Base-by-base conservation (phyloP, 192 early-diverging fungal species). In the Chytriomyces sp. region DNA sequence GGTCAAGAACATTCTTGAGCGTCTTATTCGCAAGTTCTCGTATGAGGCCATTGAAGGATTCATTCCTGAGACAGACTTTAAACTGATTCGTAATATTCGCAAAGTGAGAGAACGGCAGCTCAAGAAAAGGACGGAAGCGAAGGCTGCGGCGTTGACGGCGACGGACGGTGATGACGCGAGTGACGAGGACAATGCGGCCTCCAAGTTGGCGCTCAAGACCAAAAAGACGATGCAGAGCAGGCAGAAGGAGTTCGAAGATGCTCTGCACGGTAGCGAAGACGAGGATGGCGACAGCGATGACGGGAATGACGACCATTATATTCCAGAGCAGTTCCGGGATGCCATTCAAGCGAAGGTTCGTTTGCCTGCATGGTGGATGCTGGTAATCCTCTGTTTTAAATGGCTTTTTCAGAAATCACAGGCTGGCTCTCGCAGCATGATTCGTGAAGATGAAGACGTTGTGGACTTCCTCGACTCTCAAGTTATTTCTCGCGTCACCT, bases 391-490 rank as follows among this genome's bases (percentile, higher is more conserved):
- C 28, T 31, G 41, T 44, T 44, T 44, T 44, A 59, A 44, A 64
- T 41, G 54, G 37, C n/a, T n/a, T n/a, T n/a, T 10, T n/a, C 38
- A 59, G 54, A 65, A 64, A 52, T 19, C 39, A 22, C 39, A 31
- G 1, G 34, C 39, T 0, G 72, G 37, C 14, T 25, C 61, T 14
- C n/a, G 64, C 38, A 77, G 77, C 38, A 39, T 75, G 44, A 86
- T 87, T 65, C 70, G 76, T 12, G 86, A 86, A 70, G 83, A 72
- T n/a, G 70, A 72, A 30, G 82, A 80, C 28, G 75, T 83, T 40
- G 75, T 98, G 40, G 97, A 99, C 84, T 96, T 98, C 75, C 80
- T 99, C 70, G 95, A 97, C 78, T 84, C 88, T 28, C 79, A 86
- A 52, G 92, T 93, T 26, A 90, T 98, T 31, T 83, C 81, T 14